phyloP scores from a whole-genome alignment of 768 basidiomycete species.

The Rhodotorula taiwanensis region DNA sequence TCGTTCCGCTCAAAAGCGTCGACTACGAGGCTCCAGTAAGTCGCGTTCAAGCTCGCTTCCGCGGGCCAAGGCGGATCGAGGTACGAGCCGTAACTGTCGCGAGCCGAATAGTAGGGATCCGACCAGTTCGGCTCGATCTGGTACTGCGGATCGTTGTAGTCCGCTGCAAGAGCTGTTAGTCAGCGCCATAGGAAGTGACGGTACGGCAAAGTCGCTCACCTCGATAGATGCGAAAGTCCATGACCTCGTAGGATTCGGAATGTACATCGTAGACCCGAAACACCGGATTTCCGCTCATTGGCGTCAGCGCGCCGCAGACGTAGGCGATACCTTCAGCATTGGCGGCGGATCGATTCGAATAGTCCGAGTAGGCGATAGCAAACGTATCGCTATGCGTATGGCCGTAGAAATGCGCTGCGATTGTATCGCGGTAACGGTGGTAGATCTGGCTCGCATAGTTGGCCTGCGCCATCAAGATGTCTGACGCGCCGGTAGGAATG shows the following conservation, averaged over 20 bases:
- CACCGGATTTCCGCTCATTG: constrained; percentile 53
- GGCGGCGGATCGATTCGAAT: constrained; percentile 49
- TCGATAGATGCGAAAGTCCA: constrained; percentile 53
- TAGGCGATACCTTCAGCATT: constrained; percentile 51
- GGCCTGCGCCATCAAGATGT: constrained; percentile 47
- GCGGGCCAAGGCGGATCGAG: constrained; percentile 38
- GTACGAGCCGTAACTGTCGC: constrained; percentile 51
- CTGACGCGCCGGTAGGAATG: constrained; percentile 34
- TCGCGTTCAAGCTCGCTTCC: constrained; percentile 49
- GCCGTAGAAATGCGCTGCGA: constrained; percentile 59
- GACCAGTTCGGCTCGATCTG: constrained; percentile 46
- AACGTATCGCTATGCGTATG: constrained; percentile 56
- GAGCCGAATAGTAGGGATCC: constrained; percentile 56
- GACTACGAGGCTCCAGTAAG: constrained; percentile 60
- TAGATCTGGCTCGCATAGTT: constrained; percentile 61
- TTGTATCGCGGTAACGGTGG: constrained; percentile 56
- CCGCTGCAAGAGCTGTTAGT: neutral
- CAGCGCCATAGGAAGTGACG: neutral
- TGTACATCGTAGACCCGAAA: constrained; percentile 61
- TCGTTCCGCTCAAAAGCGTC: constrained; percentile 43
- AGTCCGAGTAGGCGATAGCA: constrained; percentile 57
- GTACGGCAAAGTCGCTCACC: constrained; percentile 45
- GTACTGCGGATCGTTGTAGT: constrained; percentile 45
- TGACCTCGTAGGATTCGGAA: constrained; percentile 60
- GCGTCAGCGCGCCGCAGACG: constrained; percentile 57